Evolutionary conservation across 352 stramenopile species (phyloP), one percentile per base, ranked within the genome.

Genomic region (Phytophthora sp.): DNA sequence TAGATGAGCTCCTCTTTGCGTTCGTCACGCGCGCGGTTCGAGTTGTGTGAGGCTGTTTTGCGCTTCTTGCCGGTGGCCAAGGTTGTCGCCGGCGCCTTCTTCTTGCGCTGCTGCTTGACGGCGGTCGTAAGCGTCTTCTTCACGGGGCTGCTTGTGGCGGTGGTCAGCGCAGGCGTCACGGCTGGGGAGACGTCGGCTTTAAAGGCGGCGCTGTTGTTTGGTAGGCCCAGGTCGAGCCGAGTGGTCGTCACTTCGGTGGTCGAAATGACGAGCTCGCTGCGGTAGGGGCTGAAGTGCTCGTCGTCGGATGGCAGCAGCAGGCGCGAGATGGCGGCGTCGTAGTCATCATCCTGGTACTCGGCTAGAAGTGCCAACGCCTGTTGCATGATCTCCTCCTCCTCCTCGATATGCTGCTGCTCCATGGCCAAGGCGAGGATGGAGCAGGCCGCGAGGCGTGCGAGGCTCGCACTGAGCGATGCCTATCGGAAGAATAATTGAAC

Each of bases 1-100:
- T 89, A 89, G 31, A 89, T 80, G 30, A 90, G 74, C 65, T 90
- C 82, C 35, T 90, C 78, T 56, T 88, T 87, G 45, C 76, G 78
- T 65, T 84, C 72, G 52, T 86, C 78, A 49, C 78, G 78, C 33
- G 78, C 78, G 20, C 74, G 74, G 57, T 86, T 86, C 45, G 77
- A 84, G 66, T 86, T 84, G 57, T 85, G 74, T 3, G 67, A 73
- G 2, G 76, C 53, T 6, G 76, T 80, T 69, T 84, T 87, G 8
- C 65, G 69, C 59, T 83, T 82, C 53, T 77, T 81, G 7, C 57
- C 64, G 5, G 31, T 57, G 11, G 21, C 39, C n/a, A 51, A 45
- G 11, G 63, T 21, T 9, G 41, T 36, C 12, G 30, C n/a, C 7
- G 63, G 15, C 8, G 64, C 64, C 51, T 69, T 76, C 41, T 69